phyloP scores from a whole-genome alignment of 192 early-diverging fungal genomes.

The Diversispora eburnea region DNA sequence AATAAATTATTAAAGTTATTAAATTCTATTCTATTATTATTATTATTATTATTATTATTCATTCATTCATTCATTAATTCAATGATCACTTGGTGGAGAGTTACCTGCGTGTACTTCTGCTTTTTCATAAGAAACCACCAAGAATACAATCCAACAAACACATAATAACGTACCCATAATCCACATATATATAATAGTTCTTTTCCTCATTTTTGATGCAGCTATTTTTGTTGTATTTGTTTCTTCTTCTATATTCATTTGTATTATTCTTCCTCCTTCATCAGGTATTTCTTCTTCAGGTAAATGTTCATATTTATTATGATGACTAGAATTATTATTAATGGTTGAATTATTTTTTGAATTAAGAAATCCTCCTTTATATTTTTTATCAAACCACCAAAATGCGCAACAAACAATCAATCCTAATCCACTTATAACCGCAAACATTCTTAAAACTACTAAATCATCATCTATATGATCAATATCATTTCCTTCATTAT shows the following conservation, averaged over 20 bases:
- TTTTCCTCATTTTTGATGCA: background rate
- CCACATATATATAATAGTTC: slow-evolving; percentile 13
- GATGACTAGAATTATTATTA: background rate
- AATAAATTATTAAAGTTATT: too few species aligned
- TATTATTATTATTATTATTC: too few species aligned
- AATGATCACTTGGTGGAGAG: too few species aligned
- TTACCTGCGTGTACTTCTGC: slow-evolving; percentile 9
- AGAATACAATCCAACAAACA: slow-evolving; percentile 23
- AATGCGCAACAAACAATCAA: slow-evolving; percentile 8
- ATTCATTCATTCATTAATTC: too few species aligned
- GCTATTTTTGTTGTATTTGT: background rate
- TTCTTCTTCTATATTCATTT: slow-evolving; percentile 2
- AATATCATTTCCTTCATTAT: background rate
- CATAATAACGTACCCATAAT: background rate
- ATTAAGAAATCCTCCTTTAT: slow-evolving; percentile 14
- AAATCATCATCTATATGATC: slow-evolving; percentile 26
- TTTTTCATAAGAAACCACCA: slow-evolving; percentile 18
- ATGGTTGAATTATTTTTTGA: slow-evolving; percentile 4
- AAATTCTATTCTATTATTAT: too few species aligned
- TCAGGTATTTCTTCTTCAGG: background rate
- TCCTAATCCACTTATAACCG: background rate
- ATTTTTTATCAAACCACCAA: slow-evolving; percentile 24
- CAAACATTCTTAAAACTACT: slow-evolving; percentile 17
- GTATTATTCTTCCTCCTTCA: background rate
- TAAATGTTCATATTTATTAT: slow-evolving; percentile 7